Evolutionary conservation across 306 rosid genomes (phyloP), one percentile per base, ranked within the genome.

Genomic region (Spatholobus suberectus): DNA sequence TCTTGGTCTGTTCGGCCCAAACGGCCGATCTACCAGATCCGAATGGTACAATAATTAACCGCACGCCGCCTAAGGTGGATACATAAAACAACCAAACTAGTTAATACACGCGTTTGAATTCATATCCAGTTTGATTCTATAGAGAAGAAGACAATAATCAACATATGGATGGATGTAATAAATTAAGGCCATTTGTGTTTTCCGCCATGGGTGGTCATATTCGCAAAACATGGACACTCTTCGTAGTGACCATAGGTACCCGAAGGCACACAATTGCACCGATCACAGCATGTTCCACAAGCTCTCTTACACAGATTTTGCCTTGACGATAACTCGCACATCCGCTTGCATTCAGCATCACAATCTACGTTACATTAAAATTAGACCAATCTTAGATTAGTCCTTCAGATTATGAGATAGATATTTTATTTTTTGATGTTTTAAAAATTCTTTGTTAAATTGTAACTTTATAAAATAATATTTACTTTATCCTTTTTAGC

Each of bases 191-290:
- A 94, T 80, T 94, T 94, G 85, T 27, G 93, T 37, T 11, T 61
- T 77, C 91, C 91, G 0, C 87, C 92, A 1, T 75, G 97, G 21
- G 98, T 94, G 65, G 90, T 94, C 86, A 91, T 52, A 47, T 62
- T 86, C 34, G 86, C 87, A 24, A 92, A 94, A 81, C 96, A 94
- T 21, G 96, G 88, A 63, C 97, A 92, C 5, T 38, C 59, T 5
- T 91, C 89, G 7, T 90, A 85, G 86, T 92, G 87, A 5, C 88
- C 92, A 11, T 85, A 37, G 13, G 96, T 92, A 66, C 93, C 96
- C 0, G 93, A 90, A 21, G 97, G 93, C n/a, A 94, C 97, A 0
- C 98, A 92, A 26, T 70, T 77, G 63, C 96, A 91, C 0, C 92
- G 87, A 2, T 14, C 34, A 7, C 97, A 92, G 65, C 97, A 94